A percentile compares a stretch with the other conserved stretches of the same genome.
These are phyloP conservation scores for Penicillium desertorum DNA, from an alignment of 495 filamentous ascomycete genomes.

Conservation along the genomic window DNA sequence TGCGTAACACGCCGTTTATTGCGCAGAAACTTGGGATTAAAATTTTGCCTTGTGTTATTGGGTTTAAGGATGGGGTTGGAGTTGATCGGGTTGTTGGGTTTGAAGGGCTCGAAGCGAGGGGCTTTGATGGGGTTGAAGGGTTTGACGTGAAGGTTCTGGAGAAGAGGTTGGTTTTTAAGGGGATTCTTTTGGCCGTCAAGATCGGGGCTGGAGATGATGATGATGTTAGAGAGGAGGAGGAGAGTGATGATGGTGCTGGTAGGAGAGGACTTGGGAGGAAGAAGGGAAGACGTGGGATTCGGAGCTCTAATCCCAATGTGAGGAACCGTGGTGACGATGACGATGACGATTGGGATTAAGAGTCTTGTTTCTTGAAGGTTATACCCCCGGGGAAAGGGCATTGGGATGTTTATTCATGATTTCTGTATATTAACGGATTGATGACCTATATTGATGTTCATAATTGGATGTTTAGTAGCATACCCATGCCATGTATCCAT, in stretches of 20 bases:
- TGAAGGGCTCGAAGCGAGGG: conserved; percentile 61
- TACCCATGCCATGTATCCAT: conserved; percentile 7
- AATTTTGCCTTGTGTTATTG: conserved; percentile 74
- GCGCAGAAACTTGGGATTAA: conserved; percentile 67
- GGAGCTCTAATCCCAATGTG: conserved; percentile 27
- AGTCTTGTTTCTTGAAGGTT: not conserved
- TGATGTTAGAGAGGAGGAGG: conserved; percentile 30
- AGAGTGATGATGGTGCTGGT: conserved; percentile 32
- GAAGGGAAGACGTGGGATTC: conserved; percentile 58
- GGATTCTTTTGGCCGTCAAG: conserved; percentile 59
- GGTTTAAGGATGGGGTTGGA: conserved; percentile 65
- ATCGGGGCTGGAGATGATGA: conserved; percentile 44
- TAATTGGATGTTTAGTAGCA: conserved; percentile 6
- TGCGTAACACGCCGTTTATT: conserved; percentile 71
- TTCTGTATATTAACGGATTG: conserved; percentile 8
- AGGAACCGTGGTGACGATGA: conserved; percentile 46
- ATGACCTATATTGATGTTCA: conserved; percentile 6
- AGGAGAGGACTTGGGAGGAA: conserved; percentile 32
- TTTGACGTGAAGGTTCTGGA: conserved; percentile 67
- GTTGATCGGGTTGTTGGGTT: conserved; percentile 73
- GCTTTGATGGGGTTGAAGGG: conserved; percentile 54
- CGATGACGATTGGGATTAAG: conserved; percentile 69
- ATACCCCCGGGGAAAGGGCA: not conserved
- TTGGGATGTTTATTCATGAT: conserved; percentile 6
- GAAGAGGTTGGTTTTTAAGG: conserved; percentile 56